These are phyloP conservation scores for Maudiozyma bulderi DNA, from an alignment of 805 yeast genomes.

Conservation along the genomic window DNA sequence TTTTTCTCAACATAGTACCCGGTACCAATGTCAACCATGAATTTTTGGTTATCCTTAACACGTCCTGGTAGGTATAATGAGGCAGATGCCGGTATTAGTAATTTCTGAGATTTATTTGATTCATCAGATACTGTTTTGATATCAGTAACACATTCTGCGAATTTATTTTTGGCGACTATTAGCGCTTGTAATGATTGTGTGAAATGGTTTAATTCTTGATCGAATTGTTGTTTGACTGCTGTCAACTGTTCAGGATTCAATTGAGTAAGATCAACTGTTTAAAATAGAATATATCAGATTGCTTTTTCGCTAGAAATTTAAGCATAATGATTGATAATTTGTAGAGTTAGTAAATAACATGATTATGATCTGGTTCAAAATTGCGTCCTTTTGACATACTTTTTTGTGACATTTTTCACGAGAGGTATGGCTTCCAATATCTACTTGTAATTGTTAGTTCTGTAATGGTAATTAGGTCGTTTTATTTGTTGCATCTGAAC, in stretches of 20 bases:
- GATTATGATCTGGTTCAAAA: not conserved
- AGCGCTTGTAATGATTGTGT: conserved; percentile 76
- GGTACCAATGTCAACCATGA: conserved; percentile 90
- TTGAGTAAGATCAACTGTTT: conserved; percentile 51
- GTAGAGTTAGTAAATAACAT: not conserved
- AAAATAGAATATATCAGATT: not conserved
- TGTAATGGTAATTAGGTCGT: too few relatives aligned
- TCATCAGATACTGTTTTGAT: conserved; percentile 43
- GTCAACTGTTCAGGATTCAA: conserved; percentile 77
- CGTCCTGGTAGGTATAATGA: conserved; percentile 86
- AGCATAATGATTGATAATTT: not conserved
- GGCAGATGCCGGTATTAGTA: conserved; percentile 80
- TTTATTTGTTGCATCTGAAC: too few relatives aligned
- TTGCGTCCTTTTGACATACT: not conserved
- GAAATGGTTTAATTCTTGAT: conserved; percentile 79
- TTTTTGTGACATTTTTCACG: not conserved
- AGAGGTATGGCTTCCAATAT: not conserved
- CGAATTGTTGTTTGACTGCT: conserved; percentile 74
- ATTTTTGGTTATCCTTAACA: conserved; percentile 52
- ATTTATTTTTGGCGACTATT: conserved; percentile 70
- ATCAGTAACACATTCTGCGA: conserved; percentile 68
- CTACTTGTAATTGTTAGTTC: too few relatives aligned
- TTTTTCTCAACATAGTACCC: conserved; percentile 86
- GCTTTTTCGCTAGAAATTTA: not conserved
- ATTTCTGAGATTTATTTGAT: conserved; percentile 37